Evolutionary conservation across 1,284 basidiomycete species (phyloP).

Genomic region (Pseudozyma thailandica): DNA sequence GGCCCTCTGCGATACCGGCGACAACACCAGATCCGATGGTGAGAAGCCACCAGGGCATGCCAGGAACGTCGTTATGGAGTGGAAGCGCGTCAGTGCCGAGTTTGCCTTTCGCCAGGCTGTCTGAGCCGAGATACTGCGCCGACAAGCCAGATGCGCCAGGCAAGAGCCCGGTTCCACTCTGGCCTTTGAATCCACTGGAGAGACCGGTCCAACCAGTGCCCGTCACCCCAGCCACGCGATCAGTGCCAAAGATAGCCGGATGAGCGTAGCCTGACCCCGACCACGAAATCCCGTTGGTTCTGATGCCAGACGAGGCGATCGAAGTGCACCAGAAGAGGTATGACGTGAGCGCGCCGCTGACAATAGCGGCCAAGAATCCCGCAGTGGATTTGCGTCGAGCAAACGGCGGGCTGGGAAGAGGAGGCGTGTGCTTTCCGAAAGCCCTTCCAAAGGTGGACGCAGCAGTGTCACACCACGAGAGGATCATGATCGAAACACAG

Average conservation of each 20-base stretch:
- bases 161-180: constrained; percentile 29
- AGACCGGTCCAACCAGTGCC: constrained; percentile 58
- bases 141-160: constrained; percentile 26
- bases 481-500: constrained; percentile 68
- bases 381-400: constrained; percentile 87
- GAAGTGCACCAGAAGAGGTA: constrained; percentile 78
- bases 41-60: constrained; percentile 60
- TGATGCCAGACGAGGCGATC: constrained; percentile 53
- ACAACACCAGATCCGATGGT: constrained; percentile 61
- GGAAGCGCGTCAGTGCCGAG: constrained; percentile 31
- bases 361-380: constrained; percentile 84
- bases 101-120: constrained; percentile 38
- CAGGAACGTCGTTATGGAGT: constrained; percentile 38
- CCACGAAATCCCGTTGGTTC: constrained; percentile 61
- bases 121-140: constrained; percentile 32
- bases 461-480: constrained; percentile 96
- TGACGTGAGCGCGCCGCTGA: constrained; percentile 80
- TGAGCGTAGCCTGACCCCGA: constrained; percentile 38
- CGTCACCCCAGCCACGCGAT: constrained; percentile 28
- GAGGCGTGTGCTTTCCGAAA: constrained; percentile 80
- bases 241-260: constrained; percentile 58
- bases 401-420: constrained; percentile 80
- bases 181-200: constrained; percentile 37
- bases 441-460: constrained; percentile 92
- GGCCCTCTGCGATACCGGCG: constrained; percentile 68